Base-by-base conservation (phyloP, 176 grass and related monocot species). In the Avena atlantica region DNA sequence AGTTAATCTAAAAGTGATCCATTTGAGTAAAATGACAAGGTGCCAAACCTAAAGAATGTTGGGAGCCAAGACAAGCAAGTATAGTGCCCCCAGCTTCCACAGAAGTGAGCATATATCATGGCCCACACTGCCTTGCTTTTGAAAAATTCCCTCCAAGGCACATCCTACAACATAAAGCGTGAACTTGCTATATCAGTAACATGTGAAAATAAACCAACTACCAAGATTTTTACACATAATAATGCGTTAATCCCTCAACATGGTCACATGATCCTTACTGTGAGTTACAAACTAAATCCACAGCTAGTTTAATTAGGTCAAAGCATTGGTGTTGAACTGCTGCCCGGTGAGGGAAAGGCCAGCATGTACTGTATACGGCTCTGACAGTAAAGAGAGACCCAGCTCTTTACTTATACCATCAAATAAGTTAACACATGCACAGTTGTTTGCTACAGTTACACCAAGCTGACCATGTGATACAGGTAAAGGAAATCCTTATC, bases 91-190 rank as follows among this genome's bases (percentile, higher is more conserved):
- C 97, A 98, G 79, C 87, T 93, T 83, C 96, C 97, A 70, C 97
- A 98, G 91, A 98, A 96, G 85, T 98, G 97, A 80, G 87, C 88
- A 91, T 98, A 98, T 90, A 98, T 96, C 97, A 98, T 98, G 36
- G 97, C 94, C 97, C 97, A 98, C 45, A 98, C 93, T 45, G 93
- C 97, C 79, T 88, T 82, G 74, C 93, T 96, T 91, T 88, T 94
- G 77, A 98, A 98, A 91, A 98, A 98, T 91, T 89, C 92, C 76
- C 87, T 91, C 97, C 97, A 98, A 73, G 97, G 97, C 57, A 98
- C 87, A 86, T 98, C 97, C 97, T 98, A 81, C 79, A 88, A 49
- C 86, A 82, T 17, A 81, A 52, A 70, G 15, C 74, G 82, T n/a
- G 21, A 89, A 76, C n/a, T 69, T 78, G 24, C 15, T 56, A 87